A percentile compares a stretch with the other conserved stretches of the same genome.
These are phyloP conservation scores for Naematelia encephala DNA, from an alignment of 768 basidiomycete genomes.

Conservation along the genomic window DNA sequence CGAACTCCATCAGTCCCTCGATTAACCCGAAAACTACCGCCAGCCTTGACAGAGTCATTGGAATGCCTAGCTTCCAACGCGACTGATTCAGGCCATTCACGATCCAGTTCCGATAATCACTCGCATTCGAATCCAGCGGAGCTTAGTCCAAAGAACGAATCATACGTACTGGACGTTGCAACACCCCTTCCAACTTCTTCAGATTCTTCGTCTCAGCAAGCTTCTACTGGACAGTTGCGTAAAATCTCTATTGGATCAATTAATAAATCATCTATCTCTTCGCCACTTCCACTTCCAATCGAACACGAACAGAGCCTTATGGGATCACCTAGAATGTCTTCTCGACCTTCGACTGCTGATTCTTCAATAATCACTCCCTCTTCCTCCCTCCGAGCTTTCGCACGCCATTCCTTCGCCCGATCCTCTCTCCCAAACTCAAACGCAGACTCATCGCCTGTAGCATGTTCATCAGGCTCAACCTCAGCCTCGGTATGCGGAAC, in stretches of 20 bases:
- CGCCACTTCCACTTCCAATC: not conserved
- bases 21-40: conserved; percentile 23
- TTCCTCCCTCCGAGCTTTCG: not conserved
- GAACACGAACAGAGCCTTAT: not conserved
- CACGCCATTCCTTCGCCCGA: not conserved
- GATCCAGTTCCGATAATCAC: not conserved
- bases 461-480: no score
- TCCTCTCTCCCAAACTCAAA: not conserved
- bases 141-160: not conserved
- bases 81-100: not conserved
- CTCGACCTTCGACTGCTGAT: not conserved
- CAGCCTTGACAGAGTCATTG: conserved; percentile 35
- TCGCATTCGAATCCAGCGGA: not conserved
- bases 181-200: conserved; percentile 1
- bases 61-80: conserved; percentile 21
- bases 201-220: not conserved
- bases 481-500: conserved; percentile 15
- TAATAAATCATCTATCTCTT: not conserved
- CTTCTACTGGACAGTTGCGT: no score
- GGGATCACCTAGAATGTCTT: conserved; percentile 2
- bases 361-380: not conserved
- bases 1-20: not conserved
- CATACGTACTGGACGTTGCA: conserved; percentile 12
- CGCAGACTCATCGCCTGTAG: not conserved
- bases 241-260: no score